Evolutionary conservation across 257 asterid species (phyloP).

Genomic region (Avicennia marina): DNA sequence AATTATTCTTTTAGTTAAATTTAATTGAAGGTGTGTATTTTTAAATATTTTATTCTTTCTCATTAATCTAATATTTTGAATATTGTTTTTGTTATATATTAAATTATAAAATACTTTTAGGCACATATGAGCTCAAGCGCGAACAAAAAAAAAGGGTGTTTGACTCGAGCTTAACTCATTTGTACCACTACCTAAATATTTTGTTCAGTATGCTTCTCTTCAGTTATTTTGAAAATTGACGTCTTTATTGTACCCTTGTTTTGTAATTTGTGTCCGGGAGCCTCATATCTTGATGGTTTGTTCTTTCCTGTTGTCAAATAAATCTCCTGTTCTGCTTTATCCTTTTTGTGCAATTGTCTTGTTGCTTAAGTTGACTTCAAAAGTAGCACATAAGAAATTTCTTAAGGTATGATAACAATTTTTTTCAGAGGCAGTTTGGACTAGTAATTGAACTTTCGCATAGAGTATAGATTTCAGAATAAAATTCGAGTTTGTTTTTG

Average conservation of each 20-base stretch:
- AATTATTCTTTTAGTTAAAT: no score
- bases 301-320: constrained; percentile 2
- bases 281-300: not conserved
- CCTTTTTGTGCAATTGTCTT: constrained; percentile 1
- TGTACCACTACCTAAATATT: no score
- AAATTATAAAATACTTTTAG: no score
- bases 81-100: no score
- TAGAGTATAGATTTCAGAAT: not conserved
- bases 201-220: not conserved
- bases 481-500: not conserved
- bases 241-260: not conserved
- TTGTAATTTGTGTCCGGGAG: not conserved
- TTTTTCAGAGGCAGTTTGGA: not conserved
- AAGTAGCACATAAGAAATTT: not conserved
- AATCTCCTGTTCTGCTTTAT: not conserved
- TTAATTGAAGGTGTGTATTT: no score
- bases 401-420: not conserved
- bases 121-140: no score
- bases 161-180: no score
- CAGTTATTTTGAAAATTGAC: not conserved
- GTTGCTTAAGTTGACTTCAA: not conserved
- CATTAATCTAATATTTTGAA: no score
- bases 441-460: not conserved
- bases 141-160: no score
- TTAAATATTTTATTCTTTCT: no score